Percentiles rank a stretch among this genome's conserved stretches.
Evolutionary conservation across 129 eudicot species (phyloP).

Genomic region (Flaveria ramosissima): DNA sequence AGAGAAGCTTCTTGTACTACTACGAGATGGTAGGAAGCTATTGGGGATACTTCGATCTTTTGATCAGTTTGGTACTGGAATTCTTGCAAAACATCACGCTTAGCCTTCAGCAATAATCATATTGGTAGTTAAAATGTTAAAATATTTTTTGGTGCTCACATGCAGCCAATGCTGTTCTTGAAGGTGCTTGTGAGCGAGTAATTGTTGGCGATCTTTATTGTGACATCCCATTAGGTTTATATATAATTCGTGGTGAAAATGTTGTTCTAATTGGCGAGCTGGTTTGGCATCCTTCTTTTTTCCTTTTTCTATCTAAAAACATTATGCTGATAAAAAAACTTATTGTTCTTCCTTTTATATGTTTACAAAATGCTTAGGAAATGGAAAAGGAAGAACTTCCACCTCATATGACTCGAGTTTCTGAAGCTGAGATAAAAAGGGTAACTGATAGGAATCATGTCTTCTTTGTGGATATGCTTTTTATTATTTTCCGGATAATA

Average conservation of each 20-base stretch:
- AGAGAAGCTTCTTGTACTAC: conserved; percentile 95
- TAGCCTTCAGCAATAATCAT: not conserved
- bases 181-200: conserved; percentile 94
- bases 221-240: conserved; percentile 90
- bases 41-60: conserved; percentile 94
- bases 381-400: conserved; percentile 91
- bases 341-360: not conserved
- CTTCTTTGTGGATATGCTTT: not conserved
- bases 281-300: conserved; percentile 41
- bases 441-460: conserved; percentile 33
- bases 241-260: conserved; percentile 95
- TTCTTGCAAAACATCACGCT: conserved; percentile 17
- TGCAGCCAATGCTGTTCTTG: conserved; percentile 98
- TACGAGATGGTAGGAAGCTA: conserved; percentile 93
- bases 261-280: conserved; percentile 96
- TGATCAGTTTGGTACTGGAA: conserved; percentile 87
- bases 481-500: not conserved
- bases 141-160: not conserved
- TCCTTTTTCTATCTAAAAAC: not conserved
- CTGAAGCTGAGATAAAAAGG: conserved; percentile 74
- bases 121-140: conserved; percentile 17
- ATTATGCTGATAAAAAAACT: not conserved
- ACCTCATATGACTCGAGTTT: conserved; percentile 84
- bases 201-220: conserved; percentile 96
- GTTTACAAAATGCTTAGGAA: conserved; percentile 49